Base-by-base conservation (phyloP, 352 stramenopile genomes). In the Achlya hypogyna region DNA sequence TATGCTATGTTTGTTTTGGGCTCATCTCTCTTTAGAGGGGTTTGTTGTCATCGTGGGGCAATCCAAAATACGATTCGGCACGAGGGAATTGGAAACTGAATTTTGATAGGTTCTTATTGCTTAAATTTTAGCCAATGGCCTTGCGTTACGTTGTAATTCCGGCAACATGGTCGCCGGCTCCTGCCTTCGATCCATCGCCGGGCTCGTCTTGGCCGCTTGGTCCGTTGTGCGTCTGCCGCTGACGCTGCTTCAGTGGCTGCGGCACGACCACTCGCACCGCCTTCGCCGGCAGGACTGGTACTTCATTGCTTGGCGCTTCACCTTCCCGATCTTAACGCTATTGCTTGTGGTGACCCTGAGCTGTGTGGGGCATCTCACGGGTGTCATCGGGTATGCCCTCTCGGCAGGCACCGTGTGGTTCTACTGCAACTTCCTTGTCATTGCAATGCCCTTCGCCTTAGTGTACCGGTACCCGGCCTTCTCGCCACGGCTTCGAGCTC, bases 241-340 rank as follows among this genome's bases (percentile, higher is more conserved):
- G 12, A 45, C 12, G 12, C 14, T 45, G 38, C 38, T 45, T 10
- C 38, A 18, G 12, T 45, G 38, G 38, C 38, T 45, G 38, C 38
- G 38, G 12, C 38, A 45, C 38, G 38, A 45, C 38, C 38, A 45
- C 38, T 45, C 38, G 2, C 38, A 45, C 38, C 38, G 38, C 12
- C 38, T 45, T 10, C 38, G 38, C 12, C 38, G 38, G 22, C 54
- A 64, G 73, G 85, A 92, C 65, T 90, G 85, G 82, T 89, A 92
- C 54, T 47, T 94, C 47, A 62, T 91, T 12, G 69, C 89, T 18
- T 94, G 85, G 85, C 82, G 84, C 66, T 78, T 87, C 47, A 89
- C 83, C 14, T 92, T 94, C 68, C 85, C 85, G 4, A 74, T 92
- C 65, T 71, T 89, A 53, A 78, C 84, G 67, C 81, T 94, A n/a